Conservation (phyloP, 2,329 filamentous ascomycete species). For the Pestalotiopsis sp. region DNA sequence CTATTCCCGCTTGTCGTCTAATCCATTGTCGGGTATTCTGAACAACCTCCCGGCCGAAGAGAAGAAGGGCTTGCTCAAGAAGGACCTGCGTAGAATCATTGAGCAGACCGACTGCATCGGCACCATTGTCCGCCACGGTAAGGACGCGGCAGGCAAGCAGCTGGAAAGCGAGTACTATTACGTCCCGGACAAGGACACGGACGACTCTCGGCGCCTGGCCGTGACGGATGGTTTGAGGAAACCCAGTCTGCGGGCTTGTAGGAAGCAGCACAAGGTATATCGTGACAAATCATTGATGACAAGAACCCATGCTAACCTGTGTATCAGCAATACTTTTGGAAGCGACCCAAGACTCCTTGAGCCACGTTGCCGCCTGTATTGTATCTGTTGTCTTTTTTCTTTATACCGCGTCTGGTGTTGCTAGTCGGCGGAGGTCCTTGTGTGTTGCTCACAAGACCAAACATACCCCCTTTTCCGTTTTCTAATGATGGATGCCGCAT, state of each 20-base stretch:
- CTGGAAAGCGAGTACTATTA: conserved; percentile 99
- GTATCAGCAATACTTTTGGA: conserved; percentile 71
- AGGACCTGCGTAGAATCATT: conserved; percentile 71
- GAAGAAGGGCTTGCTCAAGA: conserved; percentile 60
- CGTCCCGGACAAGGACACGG: conserved; percentile 81
- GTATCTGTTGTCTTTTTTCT: neutral
- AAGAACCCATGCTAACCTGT: conserved; percentile 22
- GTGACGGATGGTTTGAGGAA: conserved; percentile 87
- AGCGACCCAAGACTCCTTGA: conserved; percentile 63
- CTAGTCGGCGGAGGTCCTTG: neutral
- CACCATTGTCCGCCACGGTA: conserved; percentile 86
- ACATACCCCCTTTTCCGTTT: conserved; percentile 17
- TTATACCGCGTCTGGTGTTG: neutral
- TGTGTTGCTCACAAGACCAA: neutral
- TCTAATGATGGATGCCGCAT: conserved; percentile 10
- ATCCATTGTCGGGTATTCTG: conserved; percentile 86
- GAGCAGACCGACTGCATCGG: conserved; percentile 80
- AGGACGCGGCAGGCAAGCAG: conserved; percentile 91
- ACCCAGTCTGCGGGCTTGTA: conserved; percentile 84
- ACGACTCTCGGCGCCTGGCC: conserved; percentile 76
- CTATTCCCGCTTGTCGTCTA: conserved; percentile 89
- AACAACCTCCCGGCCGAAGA: conserved; percentile 77
- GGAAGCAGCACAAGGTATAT: conserved; percentile 95
- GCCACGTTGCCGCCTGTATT: neutral
- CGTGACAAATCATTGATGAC: neutral